Conservation (phyloP, 139 green algal species). For the Bryopsis sp. region DNA sequence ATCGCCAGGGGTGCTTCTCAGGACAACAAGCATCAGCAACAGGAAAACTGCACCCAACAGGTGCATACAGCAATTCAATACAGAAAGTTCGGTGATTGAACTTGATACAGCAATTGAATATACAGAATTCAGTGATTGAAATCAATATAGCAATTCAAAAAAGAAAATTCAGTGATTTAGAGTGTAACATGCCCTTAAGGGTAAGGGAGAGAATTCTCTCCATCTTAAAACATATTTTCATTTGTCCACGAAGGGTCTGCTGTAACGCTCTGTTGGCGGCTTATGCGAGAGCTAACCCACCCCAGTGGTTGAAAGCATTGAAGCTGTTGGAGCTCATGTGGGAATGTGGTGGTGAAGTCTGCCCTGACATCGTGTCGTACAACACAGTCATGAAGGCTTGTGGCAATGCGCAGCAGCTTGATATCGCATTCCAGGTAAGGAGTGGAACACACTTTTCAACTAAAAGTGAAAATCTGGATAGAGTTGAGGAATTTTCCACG, state of each 20-base stretch:
- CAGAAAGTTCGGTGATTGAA: too few relatives aligned
- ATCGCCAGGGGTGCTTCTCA: slow-evolving; percentile 29
- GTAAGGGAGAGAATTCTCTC: background rate
- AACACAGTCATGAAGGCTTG: slow-evolving; percentile 80
- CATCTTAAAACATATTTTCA: slow-evolving; percentile 2
- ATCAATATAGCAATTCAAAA: too few relatives aligned
- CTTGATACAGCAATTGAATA: too few relatives aligned
- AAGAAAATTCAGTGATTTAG: too few relatives aligned
- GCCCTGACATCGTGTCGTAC: slow-evolving; percentile 68
- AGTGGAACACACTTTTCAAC: background rate
- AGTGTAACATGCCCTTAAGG: too few relatives aligned
- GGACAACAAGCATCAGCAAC: slow-evolving; percentile 42
- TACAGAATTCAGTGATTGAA: too few relatives aligned
- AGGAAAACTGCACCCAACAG: slow-evolving; percentile 52
- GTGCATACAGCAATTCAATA: too few relatives aligned
- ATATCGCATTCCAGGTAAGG: slow-evolving; percentile 39
- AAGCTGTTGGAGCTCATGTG: slow-evolving; percentile 65
- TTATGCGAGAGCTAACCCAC: slow-evolving; percentile 62
- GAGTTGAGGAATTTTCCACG: too few relatives aligned
- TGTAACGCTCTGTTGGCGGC: slow-evolving; percentile 82
- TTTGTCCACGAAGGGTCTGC: slow-evolving; percentile 47
- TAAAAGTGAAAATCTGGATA: background rate
- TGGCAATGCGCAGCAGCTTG: slow-evolving; percentile 55
- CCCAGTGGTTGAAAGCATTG: slow-evolving; percentile 52
- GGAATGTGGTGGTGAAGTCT: slow-evolving; percentile 51